phyloP scores from a whole-genome alignment of 2,329 filamentous ascomycete species.

The Ophidiomyces ophidiicola region DNA sequence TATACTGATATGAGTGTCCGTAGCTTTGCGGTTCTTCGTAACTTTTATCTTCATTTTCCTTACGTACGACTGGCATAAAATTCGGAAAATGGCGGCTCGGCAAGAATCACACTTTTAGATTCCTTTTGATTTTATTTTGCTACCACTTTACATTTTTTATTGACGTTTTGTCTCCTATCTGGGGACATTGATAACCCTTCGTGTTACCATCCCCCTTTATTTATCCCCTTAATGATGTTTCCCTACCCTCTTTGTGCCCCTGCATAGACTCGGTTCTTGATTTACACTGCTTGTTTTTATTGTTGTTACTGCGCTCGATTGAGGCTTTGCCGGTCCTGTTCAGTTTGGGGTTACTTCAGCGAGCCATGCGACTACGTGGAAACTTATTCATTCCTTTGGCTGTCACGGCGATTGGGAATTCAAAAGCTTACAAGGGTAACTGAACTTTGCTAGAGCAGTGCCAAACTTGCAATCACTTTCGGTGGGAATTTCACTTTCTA shows the following conservation, averaged over 20 bases:
- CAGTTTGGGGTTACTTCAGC: too few species aligned
- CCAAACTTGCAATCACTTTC: constrained; percentile 12
- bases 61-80: constrained; percentile 24
- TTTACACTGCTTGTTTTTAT: not conserved
- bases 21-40: constrained; percentile 33
- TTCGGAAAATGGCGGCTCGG: constrained; percentile 2
- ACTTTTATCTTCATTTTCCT: constrained; percentile 28
- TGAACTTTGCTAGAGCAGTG: constrained; percentile 5
- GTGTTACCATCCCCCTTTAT: constrained; percentile 6
- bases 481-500: constrained; percentile 11
- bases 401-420: not conserved
- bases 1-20: constrained; percentile 10
- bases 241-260: not conserved
- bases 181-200: constrained; percentile 4
- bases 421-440: not conserved
- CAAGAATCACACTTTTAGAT: constrained; percentile 9
- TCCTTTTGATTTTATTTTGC: constrained; percentile 3
- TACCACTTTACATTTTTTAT: not conserved
- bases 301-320: not conserved
- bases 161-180: constrained; percentile 1
- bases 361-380: not conserved
- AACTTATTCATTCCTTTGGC: not conserved
- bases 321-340: not conserved
- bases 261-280: constrained; percentile 5
- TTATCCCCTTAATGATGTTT: not conserved